Percentiles rank a stretch among this genome's conserved stretches.
Conservation (phyloP, 192 early-diverging fungal genomes). For the Umbelopsis sp. region DNA sequence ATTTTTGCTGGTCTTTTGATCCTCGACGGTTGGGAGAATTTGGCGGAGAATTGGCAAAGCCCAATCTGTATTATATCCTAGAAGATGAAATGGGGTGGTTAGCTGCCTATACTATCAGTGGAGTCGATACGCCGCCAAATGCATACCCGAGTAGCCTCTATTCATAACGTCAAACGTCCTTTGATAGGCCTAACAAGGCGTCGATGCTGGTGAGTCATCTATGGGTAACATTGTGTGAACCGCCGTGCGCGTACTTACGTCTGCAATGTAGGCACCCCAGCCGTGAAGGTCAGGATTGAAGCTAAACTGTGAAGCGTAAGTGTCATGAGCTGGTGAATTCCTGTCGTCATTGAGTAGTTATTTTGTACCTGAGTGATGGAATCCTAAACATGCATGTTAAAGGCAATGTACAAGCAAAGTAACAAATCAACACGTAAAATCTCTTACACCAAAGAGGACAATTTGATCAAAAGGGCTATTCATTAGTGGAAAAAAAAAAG, state of each 20-base stretch:
- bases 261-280: background rate
- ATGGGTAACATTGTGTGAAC: no score
- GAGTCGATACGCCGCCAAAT: no score
- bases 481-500: background rate
- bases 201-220: no score
- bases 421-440: background rate
- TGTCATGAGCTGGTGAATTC: background rate
- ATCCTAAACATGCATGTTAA: background rate
- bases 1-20: constrained; percentile 19
- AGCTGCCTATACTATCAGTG: no score
- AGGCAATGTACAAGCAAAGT: background rate
- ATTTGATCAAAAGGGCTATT: background rate
- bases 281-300: background rate
- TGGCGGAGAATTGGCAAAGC: constrained; percentile 53
- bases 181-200: constrained; percentile 6
- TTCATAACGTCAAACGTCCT: constrained; percentile 9
- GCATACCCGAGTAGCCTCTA: constrained; percentile 5
- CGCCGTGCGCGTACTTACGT: constrained; percentile 2
- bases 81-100: no score
- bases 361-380: constrained; percentile 11
- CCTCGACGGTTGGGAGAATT: constrained; percentile 48
- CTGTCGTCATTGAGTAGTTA: background rate
- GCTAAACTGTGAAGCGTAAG: background rate
- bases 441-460: constrained; percentile 10
- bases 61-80: constrained; percentile 63